Percentiles rank a stretch among this genome's conserved stretches.
phyloP scores from a whole-genome alignment of 2,329 filamentous ascomycete genomes.

The Phialophora macrospora region DNA sequence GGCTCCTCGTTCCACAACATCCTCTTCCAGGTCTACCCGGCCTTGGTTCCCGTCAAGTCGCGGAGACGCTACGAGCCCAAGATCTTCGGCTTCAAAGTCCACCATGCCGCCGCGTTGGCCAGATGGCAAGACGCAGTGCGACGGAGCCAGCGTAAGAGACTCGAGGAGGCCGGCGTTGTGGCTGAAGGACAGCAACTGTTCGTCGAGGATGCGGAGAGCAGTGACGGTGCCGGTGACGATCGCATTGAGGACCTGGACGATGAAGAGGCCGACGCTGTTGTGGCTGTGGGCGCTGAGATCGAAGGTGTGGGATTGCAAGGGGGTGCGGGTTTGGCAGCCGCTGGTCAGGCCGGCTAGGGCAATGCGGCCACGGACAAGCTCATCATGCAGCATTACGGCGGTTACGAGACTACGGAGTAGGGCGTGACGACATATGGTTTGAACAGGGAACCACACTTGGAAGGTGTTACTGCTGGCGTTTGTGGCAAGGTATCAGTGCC shows the following conservation, averaged over 20 bases:
- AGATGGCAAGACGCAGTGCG: constrained; percentile 87
- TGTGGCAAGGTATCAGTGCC: neutral
- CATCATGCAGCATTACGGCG: neutral
- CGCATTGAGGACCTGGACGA: constrained; percentile 24
- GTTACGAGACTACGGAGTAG: constrained; percentile 2
- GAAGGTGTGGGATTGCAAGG: constrained; percentile 20
- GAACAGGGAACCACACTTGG: neutral
- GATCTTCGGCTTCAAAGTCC: constrained; percentile 94
- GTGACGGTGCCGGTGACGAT: constrained; percentile 32
- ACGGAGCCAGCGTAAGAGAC: constrained; percentile 78
- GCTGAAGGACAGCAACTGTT: constrained; percentile 32
- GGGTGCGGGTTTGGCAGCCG: neutral
- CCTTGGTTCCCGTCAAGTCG: constrained; percentile 84
- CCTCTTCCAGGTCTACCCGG: constrained; percentile 96
- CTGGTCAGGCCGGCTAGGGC: constrained; percentile 3
- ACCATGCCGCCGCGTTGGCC: constrained; percentile 82
- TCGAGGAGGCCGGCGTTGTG: constrained; percentile 72
- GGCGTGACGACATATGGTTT: neutral
- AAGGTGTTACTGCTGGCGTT: neutral
- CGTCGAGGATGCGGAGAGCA: constrained; percentile 38
- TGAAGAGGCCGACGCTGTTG: constrained; percentile 17
- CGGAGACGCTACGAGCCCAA: constrained; percentile 84
- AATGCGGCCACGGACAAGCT: neutral
- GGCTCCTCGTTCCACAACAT: constrained; percentile 99
- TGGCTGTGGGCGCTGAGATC: constrained; percentile 3